Evolutionary conservation across 805 yeast genomes (phyloP), one percentile per base, ranked within the genome.

Genomic region (Hanseniaspora occidentalis): DNA sequence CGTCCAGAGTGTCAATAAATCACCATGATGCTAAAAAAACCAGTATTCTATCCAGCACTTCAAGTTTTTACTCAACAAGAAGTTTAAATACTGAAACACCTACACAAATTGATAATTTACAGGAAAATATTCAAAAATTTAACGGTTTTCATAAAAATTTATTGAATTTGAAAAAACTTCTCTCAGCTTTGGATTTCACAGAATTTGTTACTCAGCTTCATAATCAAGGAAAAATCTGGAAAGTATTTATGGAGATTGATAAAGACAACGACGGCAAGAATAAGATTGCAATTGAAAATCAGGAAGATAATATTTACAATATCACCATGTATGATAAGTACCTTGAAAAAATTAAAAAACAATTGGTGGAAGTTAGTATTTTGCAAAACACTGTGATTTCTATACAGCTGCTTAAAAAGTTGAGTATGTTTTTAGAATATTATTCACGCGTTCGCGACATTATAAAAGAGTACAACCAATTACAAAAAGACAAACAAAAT

Each of bases 381-480:
- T 26, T 41, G 11, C 31, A 37, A 27, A 35, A 35, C 14, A 13
- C 7, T 6, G 19, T 27, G 4, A 8, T 41, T 3, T 10, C 22
- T 18, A 21, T 37, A 25, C 18, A 20, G 9, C n/a, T 38, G 18
- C 18, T 19, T 11, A 34, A 41, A 37, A 26, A 18, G n/a, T 14
- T 29, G 31, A 9, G 35, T 19, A 29, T 14, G 11, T n/a, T 24
- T 11, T 23, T 38, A 18, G 33, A 13, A 10, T 47, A 45, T 35
- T 50, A 53, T 7, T 38, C 43, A 2, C 45, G 43, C 21, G 53
- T 58, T 36, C 53, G 51, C 23, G 47, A 39, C 31, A 31, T 51
- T 6, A 43, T 47, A 26, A 45, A 42, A 6, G 47, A 50, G 2
- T 31, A 61, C 16, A 31, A 40, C 7, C 31, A 33, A 6, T 39